Evolutionary conservation across 2,329 filamentous ascomycete genomes (phyloP), one percentile per base, ranked within the genome.

Genomic region (Hypoxylon sp.): DNA sequence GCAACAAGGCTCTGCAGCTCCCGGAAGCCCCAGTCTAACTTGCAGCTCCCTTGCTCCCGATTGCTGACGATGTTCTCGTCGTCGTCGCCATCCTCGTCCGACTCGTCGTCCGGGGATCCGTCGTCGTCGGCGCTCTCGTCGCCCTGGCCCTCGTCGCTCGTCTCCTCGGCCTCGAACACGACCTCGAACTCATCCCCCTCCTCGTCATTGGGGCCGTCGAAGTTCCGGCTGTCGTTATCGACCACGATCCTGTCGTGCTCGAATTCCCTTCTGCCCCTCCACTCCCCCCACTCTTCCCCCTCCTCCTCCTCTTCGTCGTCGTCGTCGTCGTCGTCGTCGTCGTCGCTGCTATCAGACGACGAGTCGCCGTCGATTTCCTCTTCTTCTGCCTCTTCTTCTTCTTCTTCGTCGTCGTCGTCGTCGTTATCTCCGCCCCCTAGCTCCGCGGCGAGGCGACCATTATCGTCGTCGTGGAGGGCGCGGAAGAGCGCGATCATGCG

Each of bases 401-500:
- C 20, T 5, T 17, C 31, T 5, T 35, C 38, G 11, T 24, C 38
- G 20, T 13, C n/a, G 8, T 3, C 17, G 9, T 40, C 17, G 35
- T 8, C 20, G 20, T 24, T 21, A 6, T 2, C n/a, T 21, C 24
- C 20, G 21, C 5, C 3, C 15, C 10, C 4, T 15, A 11, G 8
- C 33, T 35, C n/a, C 3, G n/a, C 9, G n/a, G 10, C 11, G 15
- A 3, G 17, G 35, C 35, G 17, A 5, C 11, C 6, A 3, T 5
- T 24, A 15, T 7, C 15, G 3, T 48, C 15, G 11, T 5, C 9
- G 1, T 38, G 9, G 24, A 4, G 2, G 1, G 29, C 35, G 3
- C 57, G 27, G 10, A 55, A 55, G 4, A 13, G 3, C 3, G 52
- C 42, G 37, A 60, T 42, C n/a, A 58, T 8, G 20, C 11, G n/a